Percentiles rank a stretch among this genome's conserved stretches.
These are phyloP conservation scores for Inga oerstediana DNA, from an alignment of 306 rosid species.

Conservation along the genomic window DNA sequence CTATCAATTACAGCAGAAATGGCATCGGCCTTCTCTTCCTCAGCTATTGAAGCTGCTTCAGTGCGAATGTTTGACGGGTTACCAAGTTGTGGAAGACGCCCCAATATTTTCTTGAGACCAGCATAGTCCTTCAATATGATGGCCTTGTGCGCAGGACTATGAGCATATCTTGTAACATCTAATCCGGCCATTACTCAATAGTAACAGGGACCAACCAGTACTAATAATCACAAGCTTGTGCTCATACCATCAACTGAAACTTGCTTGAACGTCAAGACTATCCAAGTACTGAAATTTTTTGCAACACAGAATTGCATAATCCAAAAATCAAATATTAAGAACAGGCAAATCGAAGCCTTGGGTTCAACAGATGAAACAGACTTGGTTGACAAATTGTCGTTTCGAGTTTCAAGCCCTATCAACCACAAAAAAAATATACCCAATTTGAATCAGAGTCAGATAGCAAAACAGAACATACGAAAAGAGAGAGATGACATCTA, in stretches of 20 bases:
- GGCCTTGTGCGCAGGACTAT: conserved; percentile 95
- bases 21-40: conserved; percentile 91
- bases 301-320: conserved; percentile 24
- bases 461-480: conserved; percentile 43
- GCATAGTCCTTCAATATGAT: conserved; percentile 71
- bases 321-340: conserved; percentile 30
- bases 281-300: conserved; percentile 29
- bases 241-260: conserved; percentile 38
- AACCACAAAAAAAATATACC: conserved; percentile 39
- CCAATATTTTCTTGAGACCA: conserved; percentile 67
- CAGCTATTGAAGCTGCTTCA: conserved; percentile 65
- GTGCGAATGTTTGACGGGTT: conserved; percentile 70
- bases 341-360: conserved; percentile 23
- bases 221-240: conserved; percentile 40
- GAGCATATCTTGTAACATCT: conserved; percentile 69
- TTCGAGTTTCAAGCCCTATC: conserved; percentile 41
- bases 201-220: conserved; percentile 45
- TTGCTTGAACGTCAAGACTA: conserved; percentile 13
- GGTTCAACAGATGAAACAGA: conserved; percentile 42
- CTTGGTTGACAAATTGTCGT: conserved; percentile 41
- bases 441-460: conserved; percentile 47
- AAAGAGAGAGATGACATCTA: conserved; percentile 25
- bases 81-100: conserved; percentile 63
- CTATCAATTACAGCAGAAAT: conserved; percentile 79
- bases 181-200: conserved; percentile 77